These are phyloP conservation scores for Exophiala viscosa DNA, from an alignment of 2,329 filamentous ascomycete species.

Conservation along the genomic window DNA sequence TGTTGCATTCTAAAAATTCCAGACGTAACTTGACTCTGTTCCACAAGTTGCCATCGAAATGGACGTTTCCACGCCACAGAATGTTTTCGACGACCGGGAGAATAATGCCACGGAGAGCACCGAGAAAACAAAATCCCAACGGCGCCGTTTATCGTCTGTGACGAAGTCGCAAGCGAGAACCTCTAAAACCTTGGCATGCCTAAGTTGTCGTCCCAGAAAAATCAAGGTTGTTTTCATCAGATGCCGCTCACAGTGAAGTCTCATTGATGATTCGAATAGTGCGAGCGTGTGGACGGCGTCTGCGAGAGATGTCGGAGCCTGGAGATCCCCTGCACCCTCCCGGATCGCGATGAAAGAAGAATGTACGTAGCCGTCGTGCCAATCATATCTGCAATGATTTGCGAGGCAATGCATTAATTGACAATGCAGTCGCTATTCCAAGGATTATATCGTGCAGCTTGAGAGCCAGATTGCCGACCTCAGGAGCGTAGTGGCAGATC, in stretches of 20 bases:
- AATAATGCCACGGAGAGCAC: too few species aligned
- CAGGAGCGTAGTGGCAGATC: neutral
- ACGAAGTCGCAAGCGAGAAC: neutral
- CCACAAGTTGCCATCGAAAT: too few species aligned
- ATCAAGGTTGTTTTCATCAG: constrained; percentile 5
- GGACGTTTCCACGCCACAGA: too few species aligned
- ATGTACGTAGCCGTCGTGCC: neutral
- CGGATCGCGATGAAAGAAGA: constrained; percentile 7
- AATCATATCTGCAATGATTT: too few species aligned
- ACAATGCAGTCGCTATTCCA: constrained; percentile 5
- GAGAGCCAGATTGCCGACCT: constrained; percentile 5
- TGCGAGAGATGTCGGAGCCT: constrained; percentile 6
- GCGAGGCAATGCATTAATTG: neutral
- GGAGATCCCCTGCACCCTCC: constrained; percentile 3
- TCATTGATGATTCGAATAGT: neutral
- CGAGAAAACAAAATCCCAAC: too few species aligned
- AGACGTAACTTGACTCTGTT: too few species aligned
- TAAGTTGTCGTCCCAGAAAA: constrained; percentile 9
- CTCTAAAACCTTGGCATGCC: constrained; percentile 7
- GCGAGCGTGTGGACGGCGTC: constrained; percentile 5
- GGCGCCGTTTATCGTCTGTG: neutral
- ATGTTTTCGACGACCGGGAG: too few species aligned
- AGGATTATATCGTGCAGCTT: constrained; percentile 7
- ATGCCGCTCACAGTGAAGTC: neutral
- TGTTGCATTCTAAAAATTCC: too few species aligned